Percentiles rank a stretch among this genome's conserved stretches.
Conservation (phyloP, 305 asterid genomes). For the Solanum hybrid region DNA sequence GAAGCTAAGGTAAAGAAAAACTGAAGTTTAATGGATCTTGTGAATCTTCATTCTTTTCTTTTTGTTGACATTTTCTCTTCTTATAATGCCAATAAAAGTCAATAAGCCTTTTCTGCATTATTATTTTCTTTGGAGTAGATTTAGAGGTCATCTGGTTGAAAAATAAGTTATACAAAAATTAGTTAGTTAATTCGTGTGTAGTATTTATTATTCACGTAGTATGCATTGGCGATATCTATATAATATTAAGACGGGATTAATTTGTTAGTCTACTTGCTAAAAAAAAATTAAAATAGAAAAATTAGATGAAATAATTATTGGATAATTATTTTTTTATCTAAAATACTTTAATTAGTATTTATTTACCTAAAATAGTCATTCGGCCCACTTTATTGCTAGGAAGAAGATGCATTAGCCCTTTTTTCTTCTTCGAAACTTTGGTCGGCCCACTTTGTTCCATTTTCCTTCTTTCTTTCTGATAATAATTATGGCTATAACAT, state of each 20-base stretch:
- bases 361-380: background rate
- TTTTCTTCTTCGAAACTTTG: background rate
- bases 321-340: background rate
- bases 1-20: background rate
- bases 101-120: background rate
- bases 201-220: background rate
- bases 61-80: background rate
- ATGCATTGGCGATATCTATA: background rate
- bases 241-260: background rate
- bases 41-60: background rate
- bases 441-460: background rate
- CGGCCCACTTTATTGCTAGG: no score
- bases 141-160: background rate
- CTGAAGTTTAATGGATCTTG: background rate
- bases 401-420: background rate
- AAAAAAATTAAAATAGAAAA: background rate
- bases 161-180: background rate
- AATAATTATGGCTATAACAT: no score
- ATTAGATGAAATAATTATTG: background rate
- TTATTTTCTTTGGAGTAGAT: background rate
- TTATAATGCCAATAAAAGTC: background rate
- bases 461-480: background rate
- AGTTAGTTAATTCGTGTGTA: background rate
- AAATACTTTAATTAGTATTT: no score
- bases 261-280: background rate